Evolutionary conservation across 306 rosid species (phyloP).

Genomic region (Delonix regia): DNA sequence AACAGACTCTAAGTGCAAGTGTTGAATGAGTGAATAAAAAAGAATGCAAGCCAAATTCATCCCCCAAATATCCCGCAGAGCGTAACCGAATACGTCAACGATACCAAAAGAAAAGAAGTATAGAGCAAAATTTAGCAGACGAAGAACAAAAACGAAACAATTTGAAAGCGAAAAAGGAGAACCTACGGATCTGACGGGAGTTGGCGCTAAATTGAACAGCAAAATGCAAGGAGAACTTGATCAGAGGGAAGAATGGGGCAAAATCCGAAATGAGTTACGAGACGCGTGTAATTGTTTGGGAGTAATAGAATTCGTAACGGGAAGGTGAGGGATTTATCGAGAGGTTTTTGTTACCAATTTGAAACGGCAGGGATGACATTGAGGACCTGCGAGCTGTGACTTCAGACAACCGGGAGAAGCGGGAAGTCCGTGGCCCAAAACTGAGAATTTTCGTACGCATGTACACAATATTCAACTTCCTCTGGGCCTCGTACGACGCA

Average conservation of each 20-base stretch:
- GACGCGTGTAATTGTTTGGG: background rate
- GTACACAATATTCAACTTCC: background rate
- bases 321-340: background rate
- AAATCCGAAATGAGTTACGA: background rate
- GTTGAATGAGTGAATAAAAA: background rate
- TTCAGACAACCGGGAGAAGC: conserved; percentile 32
- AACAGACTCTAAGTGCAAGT: background rate
- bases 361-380: background rate
- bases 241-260: background rate
- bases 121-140: background rate
- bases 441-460: background rate
- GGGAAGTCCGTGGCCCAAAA: conserved; percentile 28
- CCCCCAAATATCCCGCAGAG: background rate
- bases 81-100: background rate
- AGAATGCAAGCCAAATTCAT: background rate
- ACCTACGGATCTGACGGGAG: background rate
- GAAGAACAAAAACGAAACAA: background rate
- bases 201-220: background rate
- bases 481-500: too few relatives aligned
- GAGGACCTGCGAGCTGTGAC: background rate
- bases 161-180: background rate
- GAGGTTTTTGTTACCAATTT: background rate
- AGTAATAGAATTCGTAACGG: background rate
- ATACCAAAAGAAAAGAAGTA: background rate
- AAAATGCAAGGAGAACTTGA: background rate